Evolutionary conservation across 1,284 basidiomycete species (phyloP), one percentile per base, ranked within the genome.

Genomic region (Xerocomus amazonicus): DNA sequence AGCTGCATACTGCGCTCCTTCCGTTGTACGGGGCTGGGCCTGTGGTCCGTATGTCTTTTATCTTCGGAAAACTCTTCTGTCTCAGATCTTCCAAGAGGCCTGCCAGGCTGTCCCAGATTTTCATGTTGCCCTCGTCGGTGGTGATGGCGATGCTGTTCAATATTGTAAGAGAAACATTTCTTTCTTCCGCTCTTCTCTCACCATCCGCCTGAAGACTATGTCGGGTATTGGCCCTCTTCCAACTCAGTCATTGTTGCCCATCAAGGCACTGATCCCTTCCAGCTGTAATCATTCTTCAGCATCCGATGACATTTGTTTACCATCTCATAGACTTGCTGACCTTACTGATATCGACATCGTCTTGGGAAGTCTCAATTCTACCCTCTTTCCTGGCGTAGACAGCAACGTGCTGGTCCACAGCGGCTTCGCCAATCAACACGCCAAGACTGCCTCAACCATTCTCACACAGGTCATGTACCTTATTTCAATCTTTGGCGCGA

Each of bases 1-100:
- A 38, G 77, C 77, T 33, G 76, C 78, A 14, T 81, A 80, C 58
- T 80, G 79, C 53, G 36, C 64, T 5, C 69, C 71, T 1, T 58
- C 59, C 55, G 67, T 64, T 44, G 62, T 78, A 8, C 55, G 63
- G 45, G 65, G 59, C 32, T 79, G 77, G 77, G 47, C 59, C 6
- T 81, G 79, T 51, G 76, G 79, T 43, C 19, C 61, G 75, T 78
- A 56, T 19, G 62, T 52, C 34, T n/a, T 13, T 42, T 45, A 17
- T 28, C 16, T 32, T 45, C 10, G n/a, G 13, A 2, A 19, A 40
- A 12, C 4, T 3, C 14, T 35, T n/a, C 27, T 10, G 6, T 42
- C 37, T 63, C 43, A 53, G 34, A n/a, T 23, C 17, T 16, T 36
- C 39, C 41, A 45, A 63, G 65, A 61, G 34, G 64, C 71, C 31